These are phyloP conservation scores for Penicillium sp. DNA, from an alignment of 2,329 filamentous ascomycete species.

Conservation along the genomic window DNA sequence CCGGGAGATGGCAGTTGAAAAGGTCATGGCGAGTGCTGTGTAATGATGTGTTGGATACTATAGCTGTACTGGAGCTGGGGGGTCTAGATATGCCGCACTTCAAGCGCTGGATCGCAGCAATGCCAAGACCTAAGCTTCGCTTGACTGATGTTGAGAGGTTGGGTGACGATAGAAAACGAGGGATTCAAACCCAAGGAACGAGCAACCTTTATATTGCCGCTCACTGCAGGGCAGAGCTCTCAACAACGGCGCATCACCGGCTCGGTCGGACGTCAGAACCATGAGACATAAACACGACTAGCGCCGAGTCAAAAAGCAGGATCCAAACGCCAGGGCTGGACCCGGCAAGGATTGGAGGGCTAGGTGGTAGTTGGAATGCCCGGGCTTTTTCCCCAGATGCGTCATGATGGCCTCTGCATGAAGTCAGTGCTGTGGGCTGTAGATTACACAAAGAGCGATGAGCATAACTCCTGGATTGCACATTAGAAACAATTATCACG, in stretches of 20 bases:
- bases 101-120: background rate
- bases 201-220: conserved; percentile 12
- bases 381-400: conserved; percentile 28
- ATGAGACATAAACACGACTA: conserved; percentile 20
- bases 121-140: background rate
- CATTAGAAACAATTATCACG: too few relatives aligned
- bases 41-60: background rate
- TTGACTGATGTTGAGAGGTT: background rate
- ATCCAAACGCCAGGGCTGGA: conserved; percentile 11
- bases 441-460: background rate
- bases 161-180: background rate
- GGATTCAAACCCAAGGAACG: background rate
- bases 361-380: background rate
- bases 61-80: background rate
- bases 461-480: too few relatives aligned
- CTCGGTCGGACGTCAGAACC: conserved; percentile 6
- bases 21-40: conserved; percentile 13
- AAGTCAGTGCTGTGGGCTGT: conserved; percentile 18
- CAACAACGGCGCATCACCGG: background rate
- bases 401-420: conserved; percentile 31
- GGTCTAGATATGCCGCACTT: background rate
- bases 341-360: conserved; percentile 5
- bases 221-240: background rate
- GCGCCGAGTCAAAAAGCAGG: conserved; percentile 15
- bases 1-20: conserved; percentile 29